Evolutionary conservation across 106 monocot species (phyloP).

Genomic region (Alisma plantagoaquatica): DNA sequence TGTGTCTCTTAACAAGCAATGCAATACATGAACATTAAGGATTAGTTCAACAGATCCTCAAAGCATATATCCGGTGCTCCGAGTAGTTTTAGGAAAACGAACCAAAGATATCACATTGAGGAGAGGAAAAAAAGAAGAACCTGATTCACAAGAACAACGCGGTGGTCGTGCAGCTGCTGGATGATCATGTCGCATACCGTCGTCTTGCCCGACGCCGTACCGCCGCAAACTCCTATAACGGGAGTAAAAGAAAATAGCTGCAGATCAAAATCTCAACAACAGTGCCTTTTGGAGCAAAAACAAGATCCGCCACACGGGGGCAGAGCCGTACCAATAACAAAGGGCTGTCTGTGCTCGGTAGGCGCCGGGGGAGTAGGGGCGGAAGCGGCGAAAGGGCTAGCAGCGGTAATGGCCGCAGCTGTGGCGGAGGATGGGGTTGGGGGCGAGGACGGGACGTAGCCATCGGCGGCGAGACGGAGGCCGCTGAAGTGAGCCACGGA

Average conservation of each 20-base stretch:
- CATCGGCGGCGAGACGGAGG: slow-evolving; percentile 25
- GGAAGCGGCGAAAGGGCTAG: slow-evolving; percentile 2
- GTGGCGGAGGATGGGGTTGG: slow-evolving; percentile 15
- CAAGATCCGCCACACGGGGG: too few species aligned
- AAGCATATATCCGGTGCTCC: too few species aligned
- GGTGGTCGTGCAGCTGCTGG: slow-evolving; percentile 41
- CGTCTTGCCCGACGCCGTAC: slow-evolving; percentile 85
- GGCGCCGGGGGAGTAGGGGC: slow-evolving; percentile 20
- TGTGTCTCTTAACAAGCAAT: too few species aligned
- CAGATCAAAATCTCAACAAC: too few species aligned
- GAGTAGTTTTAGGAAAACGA: too few species aligned
- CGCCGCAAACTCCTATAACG: slow-evolving; percentile 74
- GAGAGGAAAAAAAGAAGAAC: too few species aligned
- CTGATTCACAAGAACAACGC: slow-evolving; percentile 69
- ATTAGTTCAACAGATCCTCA: too few species aligned
- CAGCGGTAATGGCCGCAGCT: neutral
- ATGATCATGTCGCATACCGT: slow-evolving; percentile 87
- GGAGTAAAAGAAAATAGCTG: too few species aligned
- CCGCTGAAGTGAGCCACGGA: slow-evolving; percentile 63
- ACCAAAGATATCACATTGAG: too few species aligned
- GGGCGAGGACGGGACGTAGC: slow-evolving; percentile 12
- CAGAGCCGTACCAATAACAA: slow-evolving; percentile 74
- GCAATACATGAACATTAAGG: too few species aligned
- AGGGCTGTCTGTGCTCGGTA: slow-evolving; percentile 33
- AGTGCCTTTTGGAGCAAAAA: too few species aligned